Base-by-base conservation (phyloP, 768 basidiomycete genomes). In the Trametes maxima region DNA sequence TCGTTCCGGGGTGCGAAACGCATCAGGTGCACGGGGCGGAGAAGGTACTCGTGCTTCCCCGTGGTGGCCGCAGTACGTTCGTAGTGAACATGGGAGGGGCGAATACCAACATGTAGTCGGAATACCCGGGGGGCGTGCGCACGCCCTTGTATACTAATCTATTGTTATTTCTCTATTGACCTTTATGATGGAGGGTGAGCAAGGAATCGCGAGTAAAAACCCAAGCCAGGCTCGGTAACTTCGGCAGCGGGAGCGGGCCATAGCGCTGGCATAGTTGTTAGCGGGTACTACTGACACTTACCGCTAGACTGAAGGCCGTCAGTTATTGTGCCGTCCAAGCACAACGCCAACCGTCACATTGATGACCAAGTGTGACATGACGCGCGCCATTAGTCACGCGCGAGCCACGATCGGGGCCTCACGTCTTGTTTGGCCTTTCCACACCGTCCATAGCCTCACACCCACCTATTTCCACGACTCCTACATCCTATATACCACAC, bases 11-110 rank as follows among this genome's bases (percentile, higher is more conserved):
- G 59, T 82, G 81, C 13, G 94, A 97, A 72, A 87, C 90, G 0
- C 87, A 93, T 69, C 92, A 97, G 65, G 78, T 84, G 43, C 90
- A 95, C 67, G 92, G 94, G 0, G 95, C 92, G 12, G 85, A 94
- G 67, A 86, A 81, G 60, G 80, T 95, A 10, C 74, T 92, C 49
- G 85, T 98, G 6, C 80, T 95, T 21, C 95, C 95, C 0, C 82
- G 92, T 57, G 89, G 89, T 4, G 89, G 89, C 5, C 80, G 90
- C 64, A 91, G 84, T 66, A 95, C 92, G 14, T 94, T 90, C 73
- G 82, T 93, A 6, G 80, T 94, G 36, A 83, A 80, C 25, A 91
- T 92, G 90, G 89, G 88, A 24, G 67, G 57, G 43, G 51, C 45
- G 14, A 54, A 59, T 57, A 57, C 57, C 39, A 53, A 33, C 44